These are phyloP conservation scores for Saturnispora diversa DNA, from an alignment of 805 yeast genomes.

Conservation along the genomic window DNA sequence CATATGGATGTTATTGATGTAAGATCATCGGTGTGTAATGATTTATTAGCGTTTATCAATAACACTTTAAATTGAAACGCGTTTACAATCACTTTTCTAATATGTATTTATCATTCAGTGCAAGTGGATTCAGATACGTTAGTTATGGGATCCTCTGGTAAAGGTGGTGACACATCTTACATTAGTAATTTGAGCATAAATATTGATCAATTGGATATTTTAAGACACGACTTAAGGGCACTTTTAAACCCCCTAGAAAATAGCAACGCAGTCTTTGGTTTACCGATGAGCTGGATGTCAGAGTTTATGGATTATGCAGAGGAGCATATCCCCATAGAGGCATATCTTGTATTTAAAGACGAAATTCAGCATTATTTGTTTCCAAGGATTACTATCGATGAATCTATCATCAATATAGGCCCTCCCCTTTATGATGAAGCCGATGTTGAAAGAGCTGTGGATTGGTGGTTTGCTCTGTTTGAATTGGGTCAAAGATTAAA, in stretches of 20 bases:
- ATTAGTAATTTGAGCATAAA: not conserved
- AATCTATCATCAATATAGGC: not conserved
- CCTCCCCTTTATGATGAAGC: not conserved
- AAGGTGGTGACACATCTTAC: not conserved
- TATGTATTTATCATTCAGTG: not conserved
- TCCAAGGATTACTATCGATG: not conserved
- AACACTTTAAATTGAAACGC: slow-evolving; percentile 12
- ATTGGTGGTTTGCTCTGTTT: slow-evolving; percentile 5
- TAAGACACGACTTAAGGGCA: not conserved
- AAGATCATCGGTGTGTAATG: slow-evolving; percentile 27
- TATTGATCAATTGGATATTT: not conserved
- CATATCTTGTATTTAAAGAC: not conserved
- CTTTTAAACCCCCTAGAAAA: not conserved
- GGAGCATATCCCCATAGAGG: not conserved
- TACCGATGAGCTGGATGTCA: slow-evolving; percentile 3
- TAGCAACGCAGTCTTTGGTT: not conserved
- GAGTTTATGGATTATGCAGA: not conserved
- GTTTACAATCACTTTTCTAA: not conserved
- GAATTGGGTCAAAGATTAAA: not conserved
- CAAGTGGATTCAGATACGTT: slow-evolving; percentile 11
- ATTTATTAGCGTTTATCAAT: slow-evolving; percentile 37
- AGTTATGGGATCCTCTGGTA: slow-evolving; percentile 8
- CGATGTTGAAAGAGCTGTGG: not conserved
- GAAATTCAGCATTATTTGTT: slow-evolving; percentile 2
- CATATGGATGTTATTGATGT: slow-evolving; percentile 39